These are phyloP conservation scores for Tulasnella sp. DNA, from an alignment of 768 basidiomycete species.

Conservation along the genomic window DNA sequence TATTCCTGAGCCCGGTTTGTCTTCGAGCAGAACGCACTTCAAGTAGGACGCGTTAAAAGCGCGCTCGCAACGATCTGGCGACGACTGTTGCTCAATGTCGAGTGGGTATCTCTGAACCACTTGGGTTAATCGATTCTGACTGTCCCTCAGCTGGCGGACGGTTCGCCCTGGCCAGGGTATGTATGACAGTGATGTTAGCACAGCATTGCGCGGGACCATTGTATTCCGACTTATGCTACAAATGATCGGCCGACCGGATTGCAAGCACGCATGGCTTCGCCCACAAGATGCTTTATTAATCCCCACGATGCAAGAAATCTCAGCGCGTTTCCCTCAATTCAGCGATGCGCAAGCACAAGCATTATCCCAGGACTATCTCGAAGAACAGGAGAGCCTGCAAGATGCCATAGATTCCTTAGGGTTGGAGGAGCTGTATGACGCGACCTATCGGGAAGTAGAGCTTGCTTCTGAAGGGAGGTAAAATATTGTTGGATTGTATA, in stretches of 20 bases:
- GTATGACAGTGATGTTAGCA: slow-evolving; percentile 3
- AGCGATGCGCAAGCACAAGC: slow-evolving; percentile 12
- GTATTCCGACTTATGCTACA: slow-evolving; percentile 12
- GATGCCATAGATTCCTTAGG: not conserved
- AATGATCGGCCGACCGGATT: not conserved
- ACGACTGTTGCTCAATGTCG: slow-evolving; percentile 79
- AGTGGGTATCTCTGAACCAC: slow-evolving; percentile 52
- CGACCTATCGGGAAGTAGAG: not conserved
- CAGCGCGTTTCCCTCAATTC: slow-evolving; percentile 19
- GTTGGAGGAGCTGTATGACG: slow-evolving; percentile 16
- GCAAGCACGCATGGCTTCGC: not conserved
- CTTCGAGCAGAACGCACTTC: slow-evolving; percentile 49
- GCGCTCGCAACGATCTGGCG: slow-evolving; percentile 81
- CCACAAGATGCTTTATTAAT: not conserved
- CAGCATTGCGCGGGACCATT: not conserved
- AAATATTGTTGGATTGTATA: slow-evolving; percentile 14
- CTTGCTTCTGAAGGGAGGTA: not conserved
- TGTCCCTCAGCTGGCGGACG: slow-evolving; percentile 9
- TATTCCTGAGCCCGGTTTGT: slow-evolving; percentile 38
- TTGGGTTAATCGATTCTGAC: not conserved
- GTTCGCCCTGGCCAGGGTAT: slow-evolving; percentile 3
- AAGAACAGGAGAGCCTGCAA: slow-evolving; percentile 6
- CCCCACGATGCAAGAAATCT: slow-evolving; percentile 16
- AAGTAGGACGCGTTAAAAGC: slow-evolving; percentile 61
- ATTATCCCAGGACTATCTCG: not conserved